Evolutionary conservation across 2,329 filamentous ascomycete genomes (phyloP), one percentile per base, ranked within the genome.

Genomic region (Ophiocordyceps robertsii): DNA sequence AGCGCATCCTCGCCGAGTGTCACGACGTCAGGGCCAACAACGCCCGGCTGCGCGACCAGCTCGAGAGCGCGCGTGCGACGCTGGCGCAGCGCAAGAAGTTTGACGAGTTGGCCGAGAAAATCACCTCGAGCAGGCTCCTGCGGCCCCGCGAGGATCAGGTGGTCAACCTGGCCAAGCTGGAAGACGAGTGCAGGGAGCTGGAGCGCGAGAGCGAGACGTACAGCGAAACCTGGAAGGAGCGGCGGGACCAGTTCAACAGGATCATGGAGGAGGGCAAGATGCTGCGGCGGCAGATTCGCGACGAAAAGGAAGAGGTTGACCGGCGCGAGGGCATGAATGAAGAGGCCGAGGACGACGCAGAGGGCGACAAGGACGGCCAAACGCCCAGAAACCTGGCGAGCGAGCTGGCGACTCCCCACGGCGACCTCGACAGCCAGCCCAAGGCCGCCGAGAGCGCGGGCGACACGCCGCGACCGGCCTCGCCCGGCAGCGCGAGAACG

Each of bases 231-330:
- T 95, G 89, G 89, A 70, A 75, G 36, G 88, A 94, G 62, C 73
- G 90, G 33, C 71, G 83, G 47, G 84, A 87, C 52, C 87, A 95
- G 62, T 95, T 95, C 61, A 84, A 82, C 44, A 75, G 78, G 43
- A 89, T 96, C 54, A 84, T 95, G 57, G 84, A 89, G 46, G 90
- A 95, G 66, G 87, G 87, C n/a, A 84, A 84, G 75, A 73, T 85
- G 49, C 72, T 96, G 59, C 71, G 89, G 44, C 73, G 85, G 39
- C 72, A 93, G 59, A 95, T 96, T 55, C 80, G 88, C 46, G 89
- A 95, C 55, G 90, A 95, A 69, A 94, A 95, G 65, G 89, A 95
- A 59, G 88, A 95, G 63, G 85, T 92, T 0, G 88, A 95, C 63
- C 72, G 86, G 36, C 75, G 87, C 43, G 87, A 93, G 60, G 87